These are phyloP conservation scores for Penicillium glabrum DNA, from an alignment of 2,329 filamentous ascomycete species.

Conservation along the genomic window DNA sequence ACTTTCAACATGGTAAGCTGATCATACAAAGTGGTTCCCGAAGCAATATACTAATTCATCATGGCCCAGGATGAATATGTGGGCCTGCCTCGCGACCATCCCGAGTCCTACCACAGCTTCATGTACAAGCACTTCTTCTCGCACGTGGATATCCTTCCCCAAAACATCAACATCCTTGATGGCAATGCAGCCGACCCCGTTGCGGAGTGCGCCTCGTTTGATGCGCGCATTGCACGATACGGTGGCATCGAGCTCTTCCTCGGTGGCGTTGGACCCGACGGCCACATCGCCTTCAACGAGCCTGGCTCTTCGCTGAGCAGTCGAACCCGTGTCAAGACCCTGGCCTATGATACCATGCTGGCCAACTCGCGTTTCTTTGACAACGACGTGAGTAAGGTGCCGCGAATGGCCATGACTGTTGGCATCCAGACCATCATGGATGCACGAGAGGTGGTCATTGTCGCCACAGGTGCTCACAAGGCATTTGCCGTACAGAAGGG, in stretches of 20 bases:
- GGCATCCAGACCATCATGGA: slow-evolving; percentile 82
- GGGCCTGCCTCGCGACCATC: slow-evolving; percentile 76
- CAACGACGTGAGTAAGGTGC: slow-evolving; percentile 71
- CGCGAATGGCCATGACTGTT: slow-evolving; percentile 79
- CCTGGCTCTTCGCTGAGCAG: slow-evolving; percentile 76
- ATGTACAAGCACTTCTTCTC: slow-evolving; percentile 95
- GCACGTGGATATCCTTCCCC: slow-evolving; percentile 75
- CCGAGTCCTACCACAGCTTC: slow-evolving; percentile 85
- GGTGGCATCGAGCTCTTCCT: slow-evolving; percentile 86
- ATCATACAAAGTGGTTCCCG: neutral
- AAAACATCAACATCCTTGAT: slow-evolving; percentile 81
- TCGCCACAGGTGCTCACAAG: slow-evolving; percentile 80
- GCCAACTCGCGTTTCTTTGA: slow-evolving; percentile 84
- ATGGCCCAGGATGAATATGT: slow-evolving; percentile 76
- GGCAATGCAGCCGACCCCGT: slow-evolving; percentile 75
- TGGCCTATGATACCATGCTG: slow-evolving; percentile 82
- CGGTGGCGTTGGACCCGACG: slow-evolving; percentile 80
- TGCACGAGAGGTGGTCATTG: slow-evolving; percentile 76
- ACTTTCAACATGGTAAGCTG: slow-evolving; percentile 81
- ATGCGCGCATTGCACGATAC: slow-evolving; percentile 69
- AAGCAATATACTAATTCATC: neutral
- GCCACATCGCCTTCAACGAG: slow-evolving; percentile 90
- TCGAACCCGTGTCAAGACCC: slow-evolving; percentile 79
- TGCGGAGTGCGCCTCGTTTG: slow-evolving; percentile 75
- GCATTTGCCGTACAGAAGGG: slow-evolving; percentile 75